Base-by-base conservation (phyloP, 129 eudicot species). In the Silybum marianum region DNA sequence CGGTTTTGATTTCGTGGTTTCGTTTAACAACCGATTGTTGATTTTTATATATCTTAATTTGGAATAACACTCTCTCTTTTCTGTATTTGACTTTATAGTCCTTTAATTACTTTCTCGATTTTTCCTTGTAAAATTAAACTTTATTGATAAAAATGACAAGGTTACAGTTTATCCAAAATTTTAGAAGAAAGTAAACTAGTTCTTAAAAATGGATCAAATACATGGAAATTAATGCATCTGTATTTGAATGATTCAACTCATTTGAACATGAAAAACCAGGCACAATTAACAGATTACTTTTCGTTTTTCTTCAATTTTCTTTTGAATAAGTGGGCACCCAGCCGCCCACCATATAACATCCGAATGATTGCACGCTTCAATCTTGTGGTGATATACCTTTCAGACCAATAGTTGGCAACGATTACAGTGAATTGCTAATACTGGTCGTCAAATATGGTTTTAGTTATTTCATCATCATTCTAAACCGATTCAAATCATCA, bases 201-300 rank as follows among this genome's bases (percentile, higher is more conserved):
- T 32, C 22, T 14, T 14, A 77, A 39, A 40, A 78, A 16, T 51
- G 63, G 4, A 16, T 34, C 7, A 28, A 77, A 63, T 25, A 36
- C 58, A 76, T 62, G 7, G 1, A 58, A 76, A 51, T 18, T 16
- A 51, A 34, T 58, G 63, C 78, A 80, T 30, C 13, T 72, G 25
- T 39, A 25, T 39, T 72, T 80, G 84, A 72, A 25, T 38, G 39
- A 26, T 73, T 80, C 67, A 80, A 73, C 78, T 16, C 11, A 22
- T 51, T 16, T 16, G 24, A 65, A 38, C 62, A 39, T 78, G 40
- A 40, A 63, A 39, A 38, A 40, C 12, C 13, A 1, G 10, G 22
- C 67, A 60, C 30, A 34, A 0, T 65, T 36, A 42, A 51, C 62
- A 51, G 13, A 46, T 46, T 46, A 13, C 60, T 51, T 0, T 46